These are phyloP conservation scores for Euphorbia pulcherrima DNA, from an alignment of 345 rosid genomes.

Conservation along the genomic window DNA sequence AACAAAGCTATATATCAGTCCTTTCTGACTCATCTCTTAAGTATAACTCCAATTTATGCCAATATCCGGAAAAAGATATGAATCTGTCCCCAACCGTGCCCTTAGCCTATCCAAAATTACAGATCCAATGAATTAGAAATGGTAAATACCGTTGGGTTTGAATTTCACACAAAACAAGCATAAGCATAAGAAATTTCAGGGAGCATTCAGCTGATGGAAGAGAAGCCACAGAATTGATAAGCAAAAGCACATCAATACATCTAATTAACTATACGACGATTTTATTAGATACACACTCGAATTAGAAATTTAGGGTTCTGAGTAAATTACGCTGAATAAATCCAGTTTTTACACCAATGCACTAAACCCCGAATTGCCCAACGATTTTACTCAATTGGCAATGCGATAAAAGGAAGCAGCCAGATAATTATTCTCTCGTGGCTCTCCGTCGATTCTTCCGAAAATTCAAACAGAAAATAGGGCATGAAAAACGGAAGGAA, in stretches of 20 bases:
- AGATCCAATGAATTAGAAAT: background rate
- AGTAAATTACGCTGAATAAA: background rate
- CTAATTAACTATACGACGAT: background rate
- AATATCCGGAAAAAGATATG: slow-evolving; percentile 9
- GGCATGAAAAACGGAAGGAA: background rate
- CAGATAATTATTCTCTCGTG: background rate
- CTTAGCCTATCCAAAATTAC: background rate
- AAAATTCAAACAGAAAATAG: background rate
- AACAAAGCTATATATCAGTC: slow-evolving; percentile 94
- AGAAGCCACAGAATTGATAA: background rate
- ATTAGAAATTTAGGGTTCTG: background rate
- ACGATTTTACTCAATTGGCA: background rate
- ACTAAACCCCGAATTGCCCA: no score
- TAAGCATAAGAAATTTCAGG: background rate
- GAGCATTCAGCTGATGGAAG: background rate
- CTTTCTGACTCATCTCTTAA: slow-evolving; percentile 67
- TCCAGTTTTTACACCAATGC: background rate
- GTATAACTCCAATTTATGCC: slow-evolving; percentile 13
- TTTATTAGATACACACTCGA: background rate
- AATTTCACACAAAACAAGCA: background rate
- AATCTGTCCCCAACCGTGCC: background rate
- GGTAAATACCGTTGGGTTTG: background rate
- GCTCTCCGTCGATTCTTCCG: background rate
- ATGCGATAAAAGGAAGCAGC: background rate
- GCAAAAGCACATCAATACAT: background rate